A percentile compares a stretch with the other conserved stretches of the same genome.
phyloP scores from a whole-genome alignment of 148 eudicot genomes.

The Rhododendron mucronatum region DNA sequence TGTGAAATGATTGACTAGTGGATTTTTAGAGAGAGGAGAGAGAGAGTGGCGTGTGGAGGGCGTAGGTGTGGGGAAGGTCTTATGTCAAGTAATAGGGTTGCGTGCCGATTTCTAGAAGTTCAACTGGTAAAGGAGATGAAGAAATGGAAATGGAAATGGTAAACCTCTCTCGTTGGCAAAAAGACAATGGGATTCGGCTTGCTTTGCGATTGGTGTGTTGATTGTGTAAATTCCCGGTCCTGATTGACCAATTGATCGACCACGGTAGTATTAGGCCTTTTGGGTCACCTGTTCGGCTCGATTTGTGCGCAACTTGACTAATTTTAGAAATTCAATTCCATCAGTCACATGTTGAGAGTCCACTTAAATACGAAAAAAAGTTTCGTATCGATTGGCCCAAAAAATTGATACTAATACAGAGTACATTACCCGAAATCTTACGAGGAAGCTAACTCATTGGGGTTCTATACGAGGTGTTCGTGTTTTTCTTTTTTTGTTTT shows the following conservation, averaged over 20 bases:
- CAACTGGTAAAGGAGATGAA: conserved; percentile 1
- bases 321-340: no score
- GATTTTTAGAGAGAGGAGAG: background rate
- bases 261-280: no score
- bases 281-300: no score
- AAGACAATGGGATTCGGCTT: background rate
- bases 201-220: background rate
- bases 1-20: background rate
- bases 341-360: no score
- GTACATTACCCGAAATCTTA: background rate
- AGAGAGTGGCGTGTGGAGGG: conserved; percentile 12
- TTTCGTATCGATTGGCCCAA: background rate
- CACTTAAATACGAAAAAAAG: background rate
- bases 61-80: background rate
- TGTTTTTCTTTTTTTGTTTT: no score
- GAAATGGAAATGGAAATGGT: background rate
- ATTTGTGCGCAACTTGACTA: background rate
- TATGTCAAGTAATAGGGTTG: background rate
- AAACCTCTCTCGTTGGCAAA: background rate
- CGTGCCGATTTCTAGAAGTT: conserved; percentile 8
- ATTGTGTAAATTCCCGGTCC: background rate
- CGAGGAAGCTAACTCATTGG: no score
- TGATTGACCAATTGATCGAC: background rate
- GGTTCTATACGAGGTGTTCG: background rate
- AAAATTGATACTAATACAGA: no score